Conservation (phyloP, 192 early-diverging fungal genomes). For the Mortierella claussenii region DNA sequence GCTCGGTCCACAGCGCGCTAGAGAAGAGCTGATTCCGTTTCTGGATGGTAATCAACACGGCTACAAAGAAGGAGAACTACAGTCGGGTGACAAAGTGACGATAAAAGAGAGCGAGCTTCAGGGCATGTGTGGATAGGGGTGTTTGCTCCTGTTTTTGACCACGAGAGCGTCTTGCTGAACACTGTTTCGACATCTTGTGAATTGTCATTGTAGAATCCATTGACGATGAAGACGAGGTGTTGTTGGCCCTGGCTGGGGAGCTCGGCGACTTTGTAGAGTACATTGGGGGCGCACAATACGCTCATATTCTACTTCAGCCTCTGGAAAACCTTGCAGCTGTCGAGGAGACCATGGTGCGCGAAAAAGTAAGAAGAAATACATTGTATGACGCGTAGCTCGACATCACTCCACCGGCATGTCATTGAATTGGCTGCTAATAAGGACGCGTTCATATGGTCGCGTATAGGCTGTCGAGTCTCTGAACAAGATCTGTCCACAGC, state of each 20-base stretch:
- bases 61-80: neutral
- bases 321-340: conserved; percentile 97
- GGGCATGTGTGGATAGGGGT: too few relatives aligned
- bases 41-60: conserved; percentile 86
- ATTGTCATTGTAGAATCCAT: conserved; percentile 84
- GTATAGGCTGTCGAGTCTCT: conserved; percentile 96
- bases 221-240: conserved; percentile 99
- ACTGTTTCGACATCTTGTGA: neutral
- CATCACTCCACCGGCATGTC: too few relatives aligned
- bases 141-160: neutral
- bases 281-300: conserved; percentile 90
- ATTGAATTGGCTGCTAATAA: too few relatives aligned
- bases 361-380: conserved; percentile 90
- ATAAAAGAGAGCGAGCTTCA: conserved; percentile 3
- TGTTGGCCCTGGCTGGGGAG: conserved; percentile 93
- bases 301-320: conserved; percentile 87
- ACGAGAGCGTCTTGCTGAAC: neutral
- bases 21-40: conserved; percentile 97
- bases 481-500: conserved; percentile 79
- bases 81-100: neutral
- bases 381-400: too few relatives aligned
- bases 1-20: conserved; percentile 92
- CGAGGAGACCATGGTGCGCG: conserved; percentile 97
- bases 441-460: too few relatives aligned
- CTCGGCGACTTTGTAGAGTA: conserved; percentile 93